Percentiles rank a stretch among this genome's conserved stretches.
Evolutionary conservation across 2,329 filamentous ascomycete species (phyloP).

Genomic region (Colletotrichum cuscutae): DNA sequence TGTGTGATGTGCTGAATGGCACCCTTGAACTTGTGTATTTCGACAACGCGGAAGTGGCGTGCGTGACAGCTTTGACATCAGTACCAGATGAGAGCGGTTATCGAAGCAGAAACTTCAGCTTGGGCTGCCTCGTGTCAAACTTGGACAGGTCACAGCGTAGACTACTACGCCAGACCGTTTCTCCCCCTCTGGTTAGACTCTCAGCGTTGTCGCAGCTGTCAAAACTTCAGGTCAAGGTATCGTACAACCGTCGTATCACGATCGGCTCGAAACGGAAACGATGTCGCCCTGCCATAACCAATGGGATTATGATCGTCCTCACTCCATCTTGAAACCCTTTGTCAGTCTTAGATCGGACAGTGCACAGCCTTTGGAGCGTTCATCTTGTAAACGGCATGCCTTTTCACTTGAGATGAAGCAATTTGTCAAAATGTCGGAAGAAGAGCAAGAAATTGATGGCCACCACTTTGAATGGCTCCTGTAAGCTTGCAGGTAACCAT

Average conservation of each 20-base stretch:
- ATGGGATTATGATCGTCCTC: background rate
- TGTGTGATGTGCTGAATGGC: background rate
- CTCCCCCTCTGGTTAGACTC: background rate
- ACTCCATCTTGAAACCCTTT: background rate
- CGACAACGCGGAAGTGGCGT: background rate
- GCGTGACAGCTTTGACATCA: background rate
- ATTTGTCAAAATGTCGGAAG: background rate
- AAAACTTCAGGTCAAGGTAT: background rate
- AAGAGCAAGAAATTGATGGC: background rate
- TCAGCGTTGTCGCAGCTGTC: background rate
- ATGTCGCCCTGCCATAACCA: background rate
- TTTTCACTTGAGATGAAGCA: conserved; percentile 6
- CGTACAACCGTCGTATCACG: background rate
- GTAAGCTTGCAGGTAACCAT: background rate
- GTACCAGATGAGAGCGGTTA: background rate
- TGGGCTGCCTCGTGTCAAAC: conserved; percentile 18
- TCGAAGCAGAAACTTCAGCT: conserved; percentile 12
- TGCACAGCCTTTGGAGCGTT: conserved; percentile 3
- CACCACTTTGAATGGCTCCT: background rate
- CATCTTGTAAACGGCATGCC: background rate
- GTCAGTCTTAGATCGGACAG: background rate
- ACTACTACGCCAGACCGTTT: background rate
- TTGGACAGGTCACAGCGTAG: conserved; percentile 14
- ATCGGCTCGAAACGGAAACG: background rate
- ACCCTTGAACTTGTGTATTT: background rate